A percentile compares a stretch with the other conserved stretches of the same genome.
These are phyloP conservation scores for Penicillium taxi DNA, from an alignment of 495 filamentous ascomycete genomes.

Conservation along the genomic window DNA sequence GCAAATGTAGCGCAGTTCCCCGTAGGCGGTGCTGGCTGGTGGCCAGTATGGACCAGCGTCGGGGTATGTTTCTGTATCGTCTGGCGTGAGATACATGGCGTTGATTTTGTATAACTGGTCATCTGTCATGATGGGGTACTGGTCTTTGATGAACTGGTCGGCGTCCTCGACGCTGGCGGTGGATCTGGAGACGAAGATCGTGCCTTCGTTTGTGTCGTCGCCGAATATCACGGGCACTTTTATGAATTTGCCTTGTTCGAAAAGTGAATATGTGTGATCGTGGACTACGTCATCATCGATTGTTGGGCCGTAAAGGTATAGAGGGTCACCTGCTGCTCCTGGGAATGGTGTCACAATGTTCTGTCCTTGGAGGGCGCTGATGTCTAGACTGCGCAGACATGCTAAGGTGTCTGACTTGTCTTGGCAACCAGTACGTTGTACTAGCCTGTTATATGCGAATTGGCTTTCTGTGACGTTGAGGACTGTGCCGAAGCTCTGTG, in stretches of 20 bases:
- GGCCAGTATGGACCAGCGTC: conserved; percentile 47
- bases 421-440: conserved; percentile 48
- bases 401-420: conserved; percentile 39
- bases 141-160: conserved; percentile 49
- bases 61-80: conserved; percentile 35
- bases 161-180: conserved; percentile 40
- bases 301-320: conserved; percentile 53
- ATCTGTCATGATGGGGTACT: conserved; percentile 52
- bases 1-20: conserved; percentile 69
- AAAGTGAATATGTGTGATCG: conserved; percentile 53
- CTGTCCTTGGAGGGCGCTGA: conserved; percentile 40
- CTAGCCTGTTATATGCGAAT: conserved; percentile 57
- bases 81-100: conserved; percentile 46
- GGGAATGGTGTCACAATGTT: conserved; percentile 52
- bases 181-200: conserved; percentile 49
- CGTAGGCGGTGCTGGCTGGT: conserved; percentile 55
- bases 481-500: conserved; percentile 56
- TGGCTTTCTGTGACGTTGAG: conserved; percentile 52
- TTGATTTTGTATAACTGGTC: conserved; percentile 50
- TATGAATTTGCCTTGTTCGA: conserved; percentile 52
- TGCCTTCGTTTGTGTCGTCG: conserved; percentile 65
- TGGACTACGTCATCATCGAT: conserved; percentile 52
- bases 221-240: conserved; percentile 64
- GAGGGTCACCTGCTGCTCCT: conserved; percentile 33
- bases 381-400: conserved; percentile 49